phyloP scores from a whole-genome alignment of 1,284 basidiomycete genomes.

The Sporisorium exsertum region DNA sequence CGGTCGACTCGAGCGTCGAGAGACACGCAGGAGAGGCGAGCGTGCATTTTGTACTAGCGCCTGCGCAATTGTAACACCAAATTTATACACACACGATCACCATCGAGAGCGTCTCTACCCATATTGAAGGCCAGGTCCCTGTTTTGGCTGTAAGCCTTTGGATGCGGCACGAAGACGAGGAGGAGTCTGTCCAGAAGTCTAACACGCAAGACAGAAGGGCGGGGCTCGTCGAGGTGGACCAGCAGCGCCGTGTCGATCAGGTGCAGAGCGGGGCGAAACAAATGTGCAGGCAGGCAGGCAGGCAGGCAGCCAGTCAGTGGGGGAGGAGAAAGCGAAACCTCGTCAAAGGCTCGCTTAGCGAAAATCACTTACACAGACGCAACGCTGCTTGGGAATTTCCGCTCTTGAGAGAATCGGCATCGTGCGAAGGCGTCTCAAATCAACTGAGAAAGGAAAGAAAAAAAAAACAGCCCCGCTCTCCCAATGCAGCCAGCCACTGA shows the following conservation, averaged over 20 bases:
- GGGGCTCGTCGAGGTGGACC: background rate
- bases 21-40: background rate
- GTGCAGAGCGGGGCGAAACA: background rate
- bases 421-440: too few relatives aligned
- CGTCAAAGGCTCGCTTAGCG: background rate
- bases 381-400: background rate
- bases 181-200: background rate
- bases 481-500: background rate
- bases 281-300: background rate
- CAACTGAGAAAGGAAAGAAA: background rate
- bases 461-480: slow-evolving; percentile 1
- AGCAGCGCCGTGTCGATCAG: background rate
- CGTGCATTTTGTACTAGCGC: slow-evolving; percentile 1
- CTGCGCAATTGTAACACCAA: slow-evolving; percentile 7
- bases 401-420: background rate
- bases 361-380: background rate
- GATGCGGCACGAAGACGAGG: too few relatives aligned
- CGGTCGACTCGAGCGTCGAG: background rate
- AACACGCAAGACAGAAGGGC: background rate
- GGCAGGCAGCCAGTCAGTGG: background rate
- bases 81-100: background rate
- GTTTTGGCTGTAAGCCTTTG: background rate
- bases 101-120: too few relatives aligned
- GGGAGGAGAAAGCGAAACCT: background rate
- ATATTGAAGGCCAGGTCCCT: background rate